Evolutionary conservation across 306 rosid genomes (phyloP).

Genomic region (Bauhinia variegata): DNA sequence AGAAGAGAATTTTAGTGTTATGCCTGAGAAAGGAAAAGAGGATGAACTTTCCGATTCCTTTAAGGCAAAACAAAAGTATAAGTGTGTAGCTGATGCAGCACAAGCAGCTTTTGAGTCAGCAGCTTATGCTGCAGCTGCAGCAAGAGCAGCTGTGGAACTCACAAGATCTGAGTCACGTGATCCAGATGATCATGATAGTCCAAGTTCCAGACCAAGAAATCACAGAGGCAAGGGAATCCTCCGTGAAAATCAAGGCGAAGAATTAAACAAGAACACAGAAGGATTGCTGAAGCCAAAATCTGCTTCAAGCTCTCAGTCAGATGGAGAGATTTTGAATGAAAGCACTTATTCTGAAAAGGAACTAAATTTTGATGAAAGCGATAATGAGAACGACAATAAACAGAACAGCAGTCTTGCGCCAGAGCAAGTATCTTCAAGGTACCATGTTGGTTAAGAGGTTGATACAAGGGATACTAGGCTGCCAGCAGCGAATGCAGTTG

Average conservation of each 20-base stretch:
- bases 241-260: slow-evolving; percentile 35
- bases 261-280: slow-evolving; percentile 19
- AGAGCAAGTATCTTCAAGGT: slow-evolving; percentile 41
- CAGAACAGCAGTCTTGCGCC: slow-evolving; percentile 32
- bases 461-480: slow-evolving; percentile 29
- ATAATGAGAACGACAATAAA: slow-evolving; percentile 38
- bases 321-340: slow-evolving; percentile 36
- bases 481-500: slow-evolving; percentile 24
- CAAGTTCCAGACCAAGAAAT: slow-evolving; percentile 35
- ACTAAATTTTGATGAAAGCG: slow-evolving; percentile 57
- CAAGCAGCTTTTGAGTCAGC: slow-evolving; percentile 97
- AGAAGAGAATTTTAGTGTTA: no score
- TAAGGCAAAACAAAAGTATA: slow-evolving; percentile 55
- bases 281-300: slow-evolving; percentile 38
- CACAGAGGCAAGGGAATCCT: slow-evolving; percentile 35
- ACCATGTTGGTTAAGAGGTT: slow-evolving; percentile 39
- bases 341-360: slow-evolving; percentile 36
- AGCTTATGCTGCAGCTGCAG: slow-evolving; percentile 91
- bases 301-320: no score
- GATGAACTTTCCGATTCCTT: slow-evolving; percentile 52
- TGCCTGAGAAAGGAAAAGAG: slow-evolving; percentile 41
- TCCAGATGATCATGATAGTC: slow-evolving; percentile 57
- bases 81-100: slow-evolving; percentile 84
- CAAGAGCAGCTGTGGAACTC: slow-evolving; percentile 83
- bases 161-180: slow-evolving; percentile 59